These are phyloP conservation scores for Papilionanthe hybrid DNA, from an alignment of 116 monocot species.

Conservation along the genomic window DNA sequence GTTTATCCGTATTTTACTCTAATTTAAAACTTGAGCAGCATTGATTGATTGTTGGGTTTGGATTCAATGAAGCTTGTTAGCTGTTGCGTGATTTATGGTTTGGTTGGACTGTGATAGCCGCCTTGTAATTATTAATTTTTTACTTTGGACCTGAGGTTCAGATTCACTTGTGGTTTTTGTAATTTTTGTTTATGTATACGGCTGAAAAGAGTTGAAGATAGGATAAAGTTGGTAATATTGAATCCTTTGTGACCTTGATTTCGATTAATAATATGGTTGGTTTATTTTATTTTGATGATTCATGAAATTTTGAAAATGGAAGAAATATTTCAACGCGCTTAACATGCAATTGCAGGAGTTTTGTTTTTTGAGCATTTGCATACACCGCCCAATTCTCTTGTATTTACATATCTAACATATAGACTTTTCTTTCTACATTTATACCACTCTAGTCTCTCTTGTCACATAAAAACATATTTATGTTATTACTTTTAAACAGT, in stretches of 20 bases:
- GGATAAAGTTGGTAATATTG: not conserved
- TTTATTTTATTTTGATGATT: not conserved
- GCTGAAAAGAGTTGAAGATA: too few relatives aligned
- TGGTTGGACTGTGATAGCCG: not conserved
- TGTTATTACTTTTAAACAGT: too few relatives aligned
- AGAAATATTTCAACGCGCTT: not conserved
- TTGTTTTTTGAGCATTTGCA: too few relatives aligned
- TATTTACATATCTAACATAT: too few relatives aligned
- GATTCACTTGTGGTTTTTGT: not conserved
- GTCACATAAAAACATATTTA: too few relatives aligned
- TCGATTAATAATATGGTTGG: not conserved
- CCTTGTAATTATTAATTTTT: not conserved
- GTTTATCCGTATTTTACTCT: not conserved
- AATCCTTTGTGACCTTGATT: too few relatives aligned
- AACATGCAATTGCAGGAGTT: not conserved
- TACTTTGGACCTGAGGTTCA: not conserved
- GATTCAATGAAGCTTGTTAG: not conserved
- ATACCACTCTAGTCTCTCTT: too few relatives aligned
- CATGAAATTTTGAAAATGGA: not conserved
- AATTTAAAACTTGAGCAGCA: not conserved
- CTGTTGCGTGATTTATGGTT: not conserved
- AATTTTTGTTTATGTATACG: not conserved
- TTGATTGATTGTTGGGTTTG: not conserved
- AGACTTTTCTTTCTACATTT: too few relatives aligned
- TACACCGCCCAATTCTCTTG: too few relatives aligned